Evolutionary conservation across 495 filamentous ascomycete species (phyloP).

Genomic region (Xylona heveae): DNA sequence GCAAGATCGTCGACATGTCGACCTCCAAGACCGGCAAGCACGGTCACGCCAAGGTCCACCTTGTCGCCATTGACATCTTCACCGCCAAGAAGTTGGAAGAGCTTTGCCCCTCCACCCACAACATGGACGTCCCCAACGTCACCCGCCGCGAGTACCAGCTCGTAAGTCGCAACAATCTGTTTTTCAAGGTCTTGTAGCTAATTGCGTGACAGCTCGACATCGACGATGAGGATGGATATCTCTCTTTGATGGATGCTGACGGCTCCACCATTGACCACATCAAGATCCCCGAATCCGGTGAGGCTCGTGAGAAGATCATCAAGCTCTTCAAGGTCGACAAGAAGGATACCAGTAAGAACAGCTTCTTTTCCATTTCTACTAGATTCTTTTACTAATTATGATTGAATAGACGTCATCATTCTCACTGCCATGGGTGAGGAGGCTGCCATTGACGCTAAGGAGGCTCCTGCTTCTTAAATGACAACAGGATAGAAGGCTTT

Average conservation of each 20-base stretch:
- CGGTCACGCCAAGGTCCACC: slow-evolving; percentile 99
- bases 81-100: slow-evolving; percentile 99
- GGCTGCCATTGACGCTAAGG: slow-evolving; percentile 81
- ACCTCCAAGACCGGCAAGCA: slow-evolving; percentile 99
- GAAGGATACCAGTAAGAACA: slow-evolving; percentile 64
- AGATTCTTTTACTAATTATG: neutral
- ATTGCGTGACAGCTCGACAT: slow-evolving; percentile 48
- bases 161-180: slow-evolving; percentile 31
- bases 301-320: slow-evolving; percentile 60
- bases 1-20: slow-evolving; percentile 99
- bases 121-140: slow-evolving; percentile 98
- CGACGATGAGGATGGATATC: slow-evolving; percentile 75
- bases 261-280: slow-evolving; percentile 84
- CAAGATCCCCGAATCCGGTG: slow-evolving; percentile 80
- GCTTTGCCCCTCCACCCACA: slow-evolving; percentile 98
- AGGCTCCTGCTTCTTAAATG: slow-evolving; percentile 41
- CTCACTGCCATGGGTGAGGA: slow-evolving; percentile 93
- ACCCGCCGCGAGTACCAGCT: slow-evolving; percentile 78
- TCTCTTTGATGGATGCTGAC: slow-evolving; percentile 65
- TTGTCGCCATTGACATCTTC: slow-evolving; percentile 96
- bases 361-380: neutral
- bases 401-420: slow-evolving; percentile 54
- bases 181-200: slow-evolving; percentile 1
- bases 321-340: slow-evolving; percentile 53
- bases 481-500: no score